Conservation (phyloP, 306 rosid species). For the Styphnolobium japonicum region DNA sequence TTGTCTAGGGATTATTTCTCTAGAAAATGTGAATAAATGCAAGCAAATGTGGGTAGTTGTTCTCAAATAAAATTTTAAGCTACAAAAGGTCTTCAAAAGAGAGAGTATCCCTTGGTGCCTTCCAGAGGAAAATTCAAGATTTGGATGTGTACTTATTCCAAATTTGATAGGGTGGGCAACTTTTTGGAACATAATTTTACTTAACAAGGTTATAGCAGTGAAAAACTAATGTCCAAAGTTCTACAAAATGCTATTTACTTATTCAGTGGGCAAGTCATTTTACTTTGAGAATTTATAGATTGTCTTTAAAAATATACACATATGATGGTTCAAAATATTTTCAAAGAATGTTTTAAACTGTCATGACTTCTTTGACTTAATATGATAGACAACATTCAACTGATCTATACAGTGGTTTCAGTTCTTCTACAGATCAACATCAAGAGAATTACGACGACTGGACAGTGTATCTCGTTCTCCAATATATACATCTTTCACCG, state of each 20-base stretch:
- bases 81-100: too few species aligned
- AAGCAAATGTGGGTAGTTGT: neutral
- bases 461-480: constrained; percentile 99
- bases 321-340: neutral
- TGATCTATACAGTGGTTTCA: constrained; percentile 32
- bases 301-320: neutral
- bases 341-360: neutral
- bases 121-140: neutral
- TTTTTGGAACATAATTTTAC: neutral
- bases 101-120: neutral
- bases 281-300: neutral
- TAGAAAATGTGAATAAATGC: neutral
- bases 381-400: constrained; percentile 20
- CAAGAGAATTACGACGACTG: constrained; percentile 86
- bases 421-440: constrained; percentile 95
- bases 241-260: neutral
- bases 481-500: constrained; percentile 87
- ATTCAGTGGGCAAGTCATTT: neutral
- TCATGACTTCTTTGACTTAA: neutral
- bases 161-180: neutral
- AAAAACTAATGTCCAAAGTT: neutral
- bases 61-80: too few species aligned
- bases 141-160: neutral
- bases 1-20: neutral
- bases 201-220: neutral